Evolutionary conservation across 805 yeast species (phyloP).

Genomic region (Pichia exigua): DNA sequence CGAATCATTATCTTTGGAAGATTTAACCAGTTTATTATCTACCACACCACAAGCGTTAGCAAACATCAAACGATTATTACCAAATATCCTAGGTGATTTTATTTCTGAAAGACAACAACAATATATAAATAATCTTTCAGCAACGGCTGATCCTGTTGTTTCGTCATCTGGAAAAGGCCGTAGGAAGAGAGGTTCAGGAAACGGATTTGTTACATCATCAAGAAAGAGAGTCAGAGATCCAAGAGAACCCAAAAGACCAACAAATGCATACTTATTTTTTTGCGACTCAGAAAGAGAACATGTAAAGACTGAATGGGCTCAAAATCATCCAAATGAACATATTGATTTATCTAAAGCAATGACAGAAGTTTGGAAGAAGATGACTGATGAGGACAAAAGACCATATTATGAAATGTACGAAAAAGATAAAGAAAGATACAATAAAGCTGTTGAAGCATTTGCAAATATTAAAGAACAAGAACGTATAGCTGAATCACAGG

Average conservation of each 20-base stretch:
- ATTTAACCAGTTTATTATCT: slow-evolving; percentile 22
- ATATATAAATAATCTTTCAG: background rate
- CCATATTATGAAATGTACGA: slow-evolving; percentile 72
- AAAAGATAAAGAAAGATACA: slow-evolving; percentile 70
- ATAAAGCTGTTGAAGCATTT: slow-evolving; percentile 54
- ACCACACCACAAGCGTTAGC: slow-evolving; percentile 22
- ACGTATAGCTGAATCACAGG: slow-evolving; percentile 4
- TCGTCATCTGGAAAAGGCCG: slow-evolving; percentile 1
- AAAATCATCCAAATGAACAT: slow-evolving; percentile 41
- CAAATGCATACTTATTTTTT: slow-evolving; percentile 80
- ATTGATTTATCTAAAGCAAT: slow-evolving; percentile 68
- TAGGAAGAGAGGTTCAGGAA: slow-evolving; percentile 13
- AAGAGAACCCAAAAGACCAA: slow-evolving; percentile 78
- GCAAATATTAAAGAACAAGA: slow-evolving; percentile 21
- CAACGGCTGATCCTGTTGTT: background rate
- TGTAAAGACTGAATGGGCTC: slow-evolving; percentile 50
- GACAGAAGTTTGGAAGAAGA: slow-evolving; percentile 79
- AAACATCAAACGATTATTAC: slow-evolving; percentile 6
- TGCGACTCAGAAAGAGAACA: slow-evolving; percentile 82
- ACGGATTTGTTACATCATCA: slow-evolving; percentile 19
- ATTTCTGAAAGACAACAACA: slow-evolving; percentile 9
- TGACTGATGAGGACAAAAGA: slow-evolving; percentile 59
- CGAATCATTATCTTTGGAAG: slow-evolving; percentile 22
- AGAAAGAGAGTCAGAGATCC: slow-evolving; percentile 57
- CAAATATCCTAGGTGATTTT: slow-evolving; percentile 8